Base-by-base conservation (phyloP, 2,329 filamentous ascomycete genomes). In the Fusarium tanahbumbuense region DNA sequence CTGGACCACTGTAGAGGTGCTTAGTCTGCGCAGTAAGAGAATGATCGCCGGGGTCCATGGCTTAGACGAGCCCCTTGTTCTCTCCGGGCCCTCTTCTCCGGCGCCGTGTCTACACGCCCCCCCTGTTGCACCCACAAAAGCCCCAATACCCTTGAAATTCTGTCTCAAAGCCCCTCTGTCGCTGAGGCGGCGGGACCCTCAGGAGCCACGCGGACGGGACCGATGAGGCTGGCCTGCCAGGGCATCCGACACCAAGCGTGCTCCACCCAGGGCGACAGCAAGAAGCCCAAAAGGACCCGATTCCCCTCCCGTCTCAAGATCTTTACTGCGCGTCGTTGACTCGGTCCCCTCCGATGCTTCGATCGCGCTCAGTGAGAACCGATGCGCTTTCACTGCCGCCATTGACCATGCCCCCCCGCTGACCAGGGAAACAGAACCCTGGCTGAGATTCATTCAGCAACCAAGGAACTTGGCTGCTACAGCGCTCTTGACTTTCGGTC, bases 271-370 rank as follows among this genome's bases (percentile, higher is more conserved):
- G 45, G 49, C 34, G 55, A 25, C 44, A 47, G 40, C 20, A 48
- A 60, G 20, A 66, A 47, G 34, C 54, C 37, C 64, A 71, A 71
- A 70, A 69, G 64, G 22, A 55, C 41, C 68, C 64, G 68, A 75
- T 75, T 68, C 67, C 73, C 65, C 68, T 69, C 67, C 66, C 46
- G 73, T 70, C 30, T 64, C 71, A 47, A 75, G 73, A 75, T 75
- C 73, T 60, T 28, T 37, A 74, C 60, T 59, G 49, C 54, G 52
- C 32, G 46, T 75, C 71, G 56, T 73, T 75, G 65, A 75, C 64
- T 62, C 62, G 52, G 64, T 69, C 40, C 50, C 30, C 30, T 59
- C 62, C 44, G 49, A 53, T 69, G 41, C 60, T 57, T 68, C 63
- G 64, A 68, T 69, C 56, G 41, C 71, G 25, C 60, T 60, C 45